These are phyloP conservation scores for Zymoseptoria brevis DNA, from an alignment of 2,329 filamentous ascomycete species.

Conservation along the genomic window DNA sequence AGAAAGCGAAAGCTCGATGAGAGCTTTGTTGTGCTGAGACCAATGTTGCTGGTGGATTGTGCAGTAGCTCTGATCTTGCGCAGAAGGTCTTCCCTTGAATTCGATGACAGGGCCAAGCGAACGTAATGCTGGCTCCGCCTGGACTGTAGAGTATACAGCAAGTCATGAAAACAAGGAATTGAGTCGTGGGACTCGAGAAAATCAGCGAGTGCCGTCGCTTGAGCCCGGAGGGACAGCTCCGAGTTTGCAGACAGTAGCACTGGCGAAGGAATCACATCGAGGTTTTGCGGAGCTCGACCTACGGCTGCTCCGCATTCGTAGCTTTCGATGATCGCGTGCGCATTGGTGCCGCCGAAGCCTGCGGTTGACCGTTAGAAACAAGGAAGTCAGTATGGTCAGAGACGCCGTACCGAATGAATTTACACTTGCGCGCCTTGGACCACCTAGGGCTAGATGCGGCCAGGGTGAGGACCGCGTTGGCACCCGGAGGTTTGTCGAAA, in stretches of 20 bases:
- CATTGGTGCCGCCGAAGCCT: slow-evolving; percentile 21
- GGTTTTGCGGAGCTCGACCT: background rate
- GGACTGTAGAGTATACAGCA: slow-evolving; percentile 10
- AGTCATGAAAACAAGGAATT: slow-evolving; percentile 4
- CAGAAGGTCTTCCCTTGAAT: slow-evolving; percentile 6
- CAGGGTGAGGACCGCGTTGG: slow-evolving; percentile 28
- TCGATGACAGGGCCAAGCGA: slow-evolving; percentile 10
- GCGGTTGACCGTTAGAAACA: slow-evolving; percentile 3
- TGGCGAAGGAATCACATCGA: slow-evolving; percentile 9
- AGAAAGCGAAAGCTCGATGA: slow-evolving; percentile 12
- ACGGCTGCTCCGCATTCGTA: slow-evolving; percentile 3
- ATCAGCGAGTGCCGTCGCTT: slow-evolving; percentile 7
- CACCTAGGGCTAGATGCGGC: slow-evolving; percentile 19
- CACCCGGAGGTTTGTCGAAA: slow-evolving; percentile 13
- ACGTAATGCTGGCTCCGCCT: slow-evolving; percentile 14
- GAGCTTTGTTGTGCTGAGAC: slow-evolving; percentile 8
- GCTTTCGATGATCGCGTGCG: slow-evolving; percentile 18
- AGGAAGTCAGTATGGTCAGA: background rate
- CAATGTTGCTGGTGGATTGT: slow-evolving; percentile 6
- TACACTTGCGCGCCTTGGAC: slow-evolving; percentile 10
- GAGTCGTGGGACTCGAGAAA: slow-evolving; percentile 5
- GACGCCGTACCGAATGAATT: slow-evolving; percentile 14
- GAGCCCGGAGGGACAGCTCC: slow-evolving; percentile 8
- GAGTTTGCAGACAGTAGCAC: slow-evolving; percentile 12
- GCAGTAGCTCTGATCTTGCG: slow-evolving; percentile 1